Evolutionary conservation across 805 yeast species (phyloP).

Genomic region (Yueomyces sp.): DNA sequence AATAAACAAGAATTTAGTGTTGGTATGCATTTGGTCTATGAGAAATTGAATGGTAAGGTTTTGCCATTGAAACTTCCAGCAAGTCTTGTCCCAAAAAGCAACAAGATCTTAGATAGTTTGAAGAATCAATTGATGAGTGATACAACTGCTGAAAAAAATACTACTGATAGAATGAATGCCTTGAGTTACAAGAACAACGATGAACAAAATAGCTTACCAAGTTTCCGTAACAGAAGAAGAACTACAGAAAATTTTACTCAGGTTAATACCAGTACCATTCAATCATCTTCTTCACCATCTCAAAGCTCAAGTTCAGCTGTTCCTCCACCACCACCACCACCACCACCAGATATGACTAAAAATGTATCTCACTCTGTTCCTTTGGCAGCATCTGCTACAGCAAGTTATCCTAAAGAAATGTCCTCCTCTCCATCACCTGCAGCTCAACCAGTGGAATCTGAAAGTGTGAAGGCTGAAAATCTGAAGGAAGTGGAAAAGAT

Average conservation of each 20-base stretch:
- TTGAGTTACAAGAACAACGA: slow-evolving; percentile 64
- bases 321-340: background rate
- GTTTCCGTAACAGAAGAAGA: slow-evolving; percentile 37
- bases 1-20: slow-evolving; percentile 86
- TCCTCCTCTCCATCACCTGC: background rate
- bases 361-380: background rate
- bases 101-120: slow-evolving; percentile 56
- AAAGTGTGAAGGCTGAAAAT: slow-evolving; percentile 17
- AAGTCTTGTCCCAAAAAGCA: slow-evolving; percentile 77
- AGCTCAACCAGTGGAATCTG: background rate
- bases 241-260: slow-evolving; percentile 21
- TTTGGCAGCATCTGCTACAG: background rate
- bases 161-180: slow-evolving; percentile 6
- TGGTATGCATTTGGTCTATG: slow-evolving; percentile 91
- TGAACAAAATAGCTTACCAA: slow-evolving; percentile 54
- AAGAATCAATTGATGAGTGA: slow-evolving; percentile 33
- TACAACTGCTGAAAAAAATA: slow-evolving; percentile 3
- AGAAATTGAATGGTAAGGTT: slow-evolving; percentile 75
- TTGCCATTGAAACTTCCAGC: slow-evolving; percentile 75
- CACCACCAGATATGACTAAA: background rate
- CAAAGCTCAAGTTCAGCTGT: background rate
- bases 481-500: slow-evolving; percentile 47
- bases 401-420: background rate
- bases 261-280: background rate
- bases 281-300: background rate